These are phyloP conservation scores for Ampelocalamus luodianensis DNA, from an alignment of 176 grass and related monocot genomes.

Conservation along the genomic window DNA sequence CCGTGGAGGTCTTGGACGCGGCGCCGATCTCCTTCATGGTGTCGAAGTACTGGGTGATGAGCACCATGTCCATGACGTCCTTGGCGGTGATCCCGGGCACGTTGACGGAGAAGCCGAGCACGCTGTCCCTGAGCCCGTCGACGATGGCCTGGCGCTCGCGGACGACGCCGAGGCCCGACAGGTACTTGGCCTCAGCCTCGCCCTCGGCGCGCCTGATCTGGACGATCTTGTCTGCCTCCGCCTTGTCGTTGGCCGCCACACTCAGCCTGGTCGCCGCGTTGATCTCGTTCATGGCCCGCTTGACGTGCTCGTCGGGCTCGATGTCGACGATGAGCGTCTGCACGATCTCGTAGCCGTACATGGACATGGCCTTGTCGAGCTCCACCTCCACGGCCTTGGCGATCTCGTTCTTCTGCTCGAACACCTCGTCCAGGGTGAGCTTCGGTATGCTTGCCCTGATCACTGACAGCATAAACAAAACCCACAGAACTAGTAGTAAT, in stretches of 20 bases:
- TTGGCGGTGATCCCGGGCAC: constrained; percentile 33
- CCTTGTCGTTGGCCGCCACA: constrained; percentile 43
- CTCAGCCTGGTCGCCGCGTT: constrained; percentile 61
- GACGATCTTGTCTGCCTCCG: constrained; percentile 46
- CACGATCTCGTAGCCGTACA: constrained; percentile 69
- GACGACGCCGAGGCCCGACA: constrained; percentile 49
- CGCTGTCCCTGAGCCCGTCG: constrained; percentile 47
- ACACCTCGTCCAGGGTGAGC: constrained; percentile 60
- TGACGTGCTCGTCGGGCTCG: constrained; percentile 59
- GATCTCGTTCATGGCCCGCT: constrained; percentile 71
- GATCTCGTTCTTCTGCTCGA: constrained; percentile 64
- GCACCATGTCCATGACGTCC: constrained; percentile 64
- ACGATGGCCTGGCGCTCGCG: constrained; percentile 65
- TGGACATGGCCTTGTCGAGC: constrained; percentile 57
- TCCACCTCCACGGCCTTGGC: constrained; percentile 58
- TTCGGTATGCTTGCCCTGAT: constrained; percentile 63
- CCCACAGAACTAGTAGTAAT: too few relatives aligned
- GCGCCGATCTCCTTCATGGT: constrained; percentile 59
- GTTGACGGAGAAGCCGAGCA: constrained; percentile 4
- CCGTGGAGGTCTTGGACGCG: constrained; percentile 38
- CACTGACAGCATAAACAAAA: constrained; percentile 28
- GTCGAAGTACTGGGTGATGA: constrained; percentile 67
- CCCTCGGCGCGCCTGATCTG: constrained; percentile 61
- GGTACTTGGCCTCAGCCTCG: constrained; percentile 63
- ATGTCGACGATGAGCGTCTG: constrained; percentile 68